A percentile compares a stretch with the other conserved stretches of the same genome.
Evolutionary conservation across 768 basidiomycete species (phyloP).

Genomic region (Pholiota molesta): DNA sequence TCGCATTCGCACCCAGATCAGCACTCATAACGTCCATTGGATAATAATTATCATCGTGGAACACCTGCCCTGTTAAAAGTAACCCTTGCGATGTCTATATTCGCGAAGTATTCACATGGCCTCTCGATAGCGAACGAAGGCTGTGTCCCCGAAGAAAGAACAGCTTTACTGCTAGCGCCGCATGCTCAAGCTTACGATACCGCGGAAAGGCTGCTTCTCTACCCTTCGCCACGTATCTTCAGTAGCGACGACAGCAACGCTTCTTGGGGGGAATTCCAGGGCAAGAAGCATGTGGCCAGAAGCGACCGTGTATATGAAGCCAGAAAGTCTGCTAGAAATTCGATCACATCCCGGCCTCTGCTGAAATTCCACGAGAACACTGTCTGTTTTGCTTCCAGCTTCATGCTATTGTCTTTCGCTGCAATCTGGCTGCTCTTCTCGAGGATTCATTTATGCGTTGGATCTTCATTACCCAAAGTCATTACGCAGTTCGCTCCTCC

Average conservation of each 20-base stretch:
- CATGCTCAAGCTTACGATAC: constrained; percentile 1
- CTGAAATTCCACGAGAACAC: neutral
- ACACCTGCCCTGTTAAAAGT: neutral
- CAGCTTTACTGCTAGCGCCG: neutral
- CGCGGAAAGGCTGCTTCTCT: constrained; percentile 1
- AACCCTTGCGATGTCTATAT: neutral
- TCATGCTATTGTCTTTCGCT: neutral
- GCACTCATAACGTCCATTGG: neutral
- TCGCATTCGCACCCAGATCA: neutral
- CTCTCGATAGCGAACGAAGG: neutral
- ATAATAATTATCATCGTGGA: neutral
- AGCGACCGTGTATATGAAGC: neutral
- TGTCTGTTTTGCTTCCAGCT: neutral
- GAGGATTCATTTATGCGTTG: neutral
- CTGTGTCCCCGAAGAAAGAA: neutral
- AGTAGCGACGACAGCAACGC: neutral
- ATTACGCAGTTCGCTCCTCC: constrained; percentile 14
- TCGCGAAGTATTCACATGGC: neutral
- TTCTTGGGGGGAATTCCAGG: neutral
- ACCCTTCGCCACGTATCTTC: neutral
- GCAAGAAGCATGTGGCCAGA: neutral
- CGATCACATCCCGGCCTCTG: neutral
- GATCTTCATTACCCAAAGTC: constrained; percentile 1
- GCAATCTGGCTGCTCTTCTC: neutral
- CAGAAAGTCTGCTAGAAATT: neutral